Evolutionary conservation across 208 protist species (phyloP), one percentile per base, ranked within the genome.

Genomic region (Herpetomonas muscarum): DNA sequence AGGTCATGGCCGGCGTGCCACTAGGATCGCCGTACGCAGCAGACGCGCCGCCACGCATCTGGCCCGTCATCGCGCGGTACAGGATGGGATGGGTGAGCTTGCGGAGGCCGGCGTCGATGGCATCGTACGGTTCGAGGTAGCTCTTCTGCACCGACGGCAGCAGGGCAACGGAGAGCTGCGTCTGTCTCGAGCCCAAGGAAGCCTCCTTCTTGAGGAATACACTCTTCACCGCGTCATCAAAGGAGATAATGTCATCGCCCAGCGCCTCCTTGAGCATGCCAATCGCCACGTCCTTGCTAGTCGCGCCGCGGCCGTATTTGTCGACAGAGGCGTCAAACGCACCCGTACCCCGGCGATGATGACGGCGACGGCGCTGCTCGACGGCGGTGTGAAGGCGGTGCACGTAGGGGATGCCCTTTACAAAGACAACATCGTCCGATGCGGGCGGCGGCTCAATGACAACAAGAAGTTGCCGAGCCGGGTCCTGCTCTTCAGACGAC

Each of bases 371-470:
- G 21, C 69, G 66, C 17, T 55, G 39, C 17, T 67, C 54, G 34
- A 81, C 37, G 13, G 55, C 47, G 7, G 67, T 52, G 3, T 51
- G 57, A 9, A 81, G 47, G 41, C 73, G 22, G 21, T 66, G 63
- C 7, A 55, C 51, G 66, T 91, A 94, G 0, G 87, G 73, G 28
- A 79, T 66, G 12, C 87, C 87, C 54, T 89, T 72, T 21, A 87
- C 37, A 55, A 89, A 90, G 41, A 94, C 75, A 0, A 89, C 47
- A 4, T 77, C 62, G 17, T 49, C 44, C 10, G 74, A 70, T 6
- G 76, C 63, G n/a, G 41, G n/a, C 0, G 87, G 78, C 0, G 69
- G 62, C 60, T 94, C 87, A 24, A 94, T 53, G 53, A 91, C 37
- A 12, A 94, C 25, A 17, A 94, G 46, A 0, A 70, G 66, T 64